phyloP scores from a whole-genome alignment of 1,284 basidiomycete genomes.

The Peniophora sp. region DNA sequence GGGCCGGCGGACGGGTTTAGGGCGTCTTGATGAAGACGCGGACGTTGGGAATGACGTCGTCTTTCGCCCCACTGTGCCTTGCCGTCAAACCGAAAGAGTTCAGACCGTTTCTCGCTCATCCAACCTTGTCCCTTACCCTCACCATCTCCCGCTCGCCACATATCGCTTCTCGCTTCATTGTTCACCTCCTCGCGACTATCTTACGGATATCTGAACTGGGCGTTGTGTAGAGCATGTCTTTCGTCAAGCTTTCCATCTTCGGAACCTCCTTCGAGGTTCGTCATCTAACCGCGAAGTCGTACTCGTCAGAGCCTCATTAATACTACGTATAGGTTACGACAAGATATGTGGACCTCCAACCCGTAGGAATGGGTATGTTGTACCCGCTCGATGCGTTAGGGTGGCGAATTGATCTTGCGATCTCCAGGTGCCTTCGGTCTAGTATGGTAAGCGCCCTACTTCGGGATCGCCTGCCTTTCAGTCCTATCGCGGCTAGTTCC shows the following conservation, averaged over 20 bases:
- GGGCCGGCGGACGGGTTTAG: no score
- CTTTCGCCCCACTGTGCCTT: no score
- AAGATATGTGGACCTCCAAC: slow-evolving; percentile 98
- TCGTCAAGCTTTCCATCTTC: slow-evolving; percentile 98
- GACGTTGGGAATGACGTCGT: no score
- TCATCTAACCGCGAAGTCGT: slow-evolving; percentile 1
- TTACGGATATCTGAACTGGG: no score
- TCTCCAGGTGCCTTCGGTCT: slow-evolving; percentile 84
- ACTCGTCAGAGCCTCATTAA: slow-evolving; percentile 1
- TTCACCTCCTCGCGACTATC: no score
- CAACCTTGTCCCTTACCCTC: background rate
- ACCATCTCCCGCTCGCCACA: background rate
- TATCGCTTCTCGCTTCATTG: background rate
- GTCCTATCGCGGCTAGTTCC: background rate
- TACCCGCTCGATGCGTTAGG: slow-evolving; percentile 14
- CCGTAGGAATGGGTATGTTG: slow-evolving; percentile 94
- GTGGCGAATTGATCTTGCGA: slow-evolving; percentile 11
- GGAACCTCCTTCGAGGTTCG: slow-evolving; percentile 89
- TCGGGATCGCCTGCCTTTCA: background rate
- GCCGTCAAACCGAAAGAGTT: no score
- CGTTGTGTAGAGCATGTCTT: slow-evolving; percentile 51
- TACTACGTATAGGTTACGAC: slow-evolving; percentile 74
- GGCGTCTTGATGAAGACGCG: no score
- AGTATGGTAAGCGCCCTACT: slow-evolving; percentile 64
- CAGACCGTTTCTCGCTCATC: background rate